A percentile compares a stretch with the other conserved stretches of the same genome.
These are phyloP conservation scores for Fusarium foetens DNA, from an alignment of 2,329 filamentous ascomycete genomes.

Conservation along the genomic window DNA sequence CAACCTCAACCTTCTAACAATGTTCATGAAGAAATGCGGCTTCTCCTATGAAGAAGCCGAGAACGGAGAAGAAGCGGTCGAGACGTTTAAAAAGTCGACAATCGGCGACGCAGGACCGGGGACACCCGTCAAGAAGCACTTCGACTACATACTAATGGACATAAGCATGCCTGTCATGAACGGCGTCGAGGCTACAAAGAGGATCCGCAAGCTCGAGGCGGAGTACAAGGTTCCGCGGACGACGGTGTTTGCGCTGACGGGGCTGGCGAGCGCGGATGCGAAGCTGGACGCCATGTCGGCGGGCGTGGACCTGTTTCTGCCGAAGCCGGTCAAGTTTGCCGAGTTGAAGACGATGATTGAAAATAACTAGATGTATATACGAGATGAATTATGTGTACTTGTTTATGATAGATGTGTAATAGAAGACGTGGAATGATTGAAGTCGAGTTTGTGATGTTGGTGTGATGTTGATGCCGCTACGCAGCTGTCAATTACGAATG, in stretches of 20 bases:
- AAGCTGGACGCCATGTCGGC: conserved; percentile 59
- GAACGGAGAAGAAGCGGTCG: conserved; percentile 60
- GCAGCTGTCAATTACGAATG: no score
- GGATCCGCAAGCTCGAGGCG: conserved; percentile 60
- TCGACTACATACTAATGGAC: conserved; percentile 57
- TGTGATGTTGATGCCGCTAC: no score
- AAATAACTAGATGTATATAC: conserved; percentile 21
- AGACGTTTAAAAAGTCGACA: conserved; percentile 51
- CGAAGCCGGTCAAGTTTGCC: conserved; percentile 60
- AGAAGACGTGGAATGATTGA: not conserved
- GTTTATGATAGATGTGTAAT: conserved; percentile 9
- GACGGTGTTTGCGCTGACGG: conserved; percentile 63
- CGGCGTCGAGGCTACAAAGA: conserved; percentile 59
- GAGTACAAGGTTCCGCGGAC: conserved; percentile 53
- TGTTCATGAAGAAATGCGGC: conserved; percentile 55
- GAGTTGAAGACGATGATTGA: conserved; percentile 52
- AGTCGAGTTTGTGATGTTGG: not conserved
- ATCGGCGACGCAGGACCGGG: not conserved
- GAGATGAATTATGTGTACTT: conserved; percentile 17
- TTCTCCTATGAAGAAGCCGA: conserved; percentile 55
- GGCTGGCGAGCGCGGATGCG: conserved; percentile 60
- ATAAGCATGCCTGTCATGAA: conserved; percentile 67
- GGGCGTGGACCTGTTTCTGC: conserved; percentile 62
- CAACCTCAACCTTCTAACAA: conserved; percentile 55
- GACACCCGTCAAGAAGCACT: conserved; percentile 27